Conservation (phyloP, 2,329 filamentous ascomycete genomes). For the Colletotrichum caudatum region DNA sequence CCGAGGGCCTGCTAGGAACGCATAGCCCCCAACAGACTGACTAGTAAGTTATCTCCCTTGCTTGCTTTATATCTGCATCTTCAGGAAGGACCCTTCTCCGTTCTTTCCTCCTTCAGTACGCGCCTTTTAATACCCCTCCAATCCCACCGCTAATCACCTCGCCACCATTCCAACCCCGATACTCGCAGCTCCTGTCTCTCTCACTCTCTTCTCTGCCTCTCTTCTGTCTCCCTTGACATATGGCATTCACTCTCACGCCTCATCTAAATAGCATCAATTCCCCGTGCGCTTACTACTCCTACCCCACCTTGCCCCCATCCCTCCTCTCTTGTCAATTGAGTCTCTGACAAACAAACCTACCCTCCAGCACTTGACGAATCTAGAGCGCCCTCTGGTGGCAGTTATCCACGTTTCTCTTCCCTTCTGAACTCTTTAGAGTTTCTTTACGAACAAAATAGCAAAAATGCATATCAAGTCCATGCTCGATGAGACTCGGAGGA, state of each 20-base stretch:
- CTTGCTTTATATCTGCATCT: background rate
- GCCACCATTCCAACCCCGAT: conserved; percentile 14
- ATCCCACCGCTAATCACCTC: conserved; percentile 15
- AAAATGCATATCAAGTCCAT: conserved; percentile 97
- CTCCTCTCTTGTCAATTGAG: conserved; percentile 23
- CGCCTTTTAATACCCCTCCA: conserved; percentile 31
- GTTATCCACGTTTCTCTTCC: background rate
- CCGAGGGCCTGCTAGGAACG: conserved; percentile 28
- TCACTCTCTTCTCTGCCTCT: background rate
- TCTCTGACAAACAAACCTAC: conserved; percentile 9
- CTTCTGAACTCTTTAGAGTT: conserved; percentile 12
- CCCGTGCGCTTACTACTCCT: background rate
- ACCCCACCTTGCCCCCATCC: background rate
- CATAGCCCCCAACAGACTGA: conserved; percentile 25
- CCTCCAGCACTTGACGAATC: conserved; percentile 23
- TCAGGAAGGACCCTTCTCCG: conserved; percentile 8
- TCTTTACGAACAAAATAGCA: conserved; percentile 2
- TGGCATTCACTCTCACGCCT: background rate
- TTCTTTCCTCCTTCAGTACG: conserved; percentile 19
- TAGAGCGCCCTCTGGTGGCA: conserved; percentile 29
- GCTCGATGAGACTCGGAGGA: conserved; percentile 82
- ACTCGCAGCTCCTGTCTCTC: background rate
- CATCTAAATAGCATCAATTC: conserved; percentile 28
- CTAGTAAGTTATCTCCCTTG: conserved; percentile 29
- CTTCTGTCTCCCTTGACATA: background rate